These are phyloP conservation scores for Silybum marianum DNA, from an alignment of 129 eudicot species.

Conservation along the genomic window DNA sequence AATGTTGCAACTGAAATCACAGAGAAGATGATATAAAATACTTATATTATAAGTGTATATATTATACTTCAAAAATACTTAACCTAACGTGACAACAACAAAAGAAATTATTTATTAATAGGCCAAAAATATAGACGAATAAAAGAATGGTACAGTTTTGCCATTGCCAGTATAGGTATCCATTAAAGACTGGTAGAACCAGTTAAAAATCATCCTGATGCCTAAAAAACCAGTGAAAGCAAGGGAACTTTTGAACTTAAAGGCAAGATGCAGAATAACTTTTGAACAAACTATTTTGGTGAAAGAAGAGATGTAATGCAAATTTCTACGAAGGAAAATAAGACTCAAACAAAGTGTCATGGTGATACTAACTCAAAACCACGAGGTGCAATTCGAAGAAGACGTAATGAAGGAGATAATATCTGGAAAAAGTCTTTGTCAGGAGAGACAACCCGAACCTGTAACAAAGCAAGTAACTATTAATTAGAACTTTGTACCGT, in stretches of 20 bases:
- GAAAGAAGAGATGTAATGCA: neutral
- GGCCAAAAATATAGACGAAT: neutral
- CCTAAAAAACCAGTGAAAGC: neutral
- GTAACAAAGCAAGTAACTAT: conserved; percentile 26
- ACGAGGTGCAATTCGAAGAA: conserved; percentile 93
- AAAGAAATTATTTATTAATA: neutral
- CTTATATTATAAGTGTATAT: neutral
- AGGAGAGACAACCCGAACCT: conserved; percentile 99
- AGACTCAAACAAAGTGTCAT: neutral
- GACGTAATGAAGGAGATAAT: conserved; percentile 94
- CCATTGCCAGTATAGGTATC: neutral
- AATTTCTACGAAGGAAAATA: neutral
- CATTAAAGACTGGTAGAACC: neutral
- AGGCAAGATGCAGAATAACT: neutral
- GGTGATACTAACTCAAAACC: conserved; percentile 80
- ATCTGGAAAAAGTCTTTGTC: conserved; percentile 98
- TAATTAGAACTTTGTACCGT: neutral
- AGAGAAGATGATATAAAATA: neutral
- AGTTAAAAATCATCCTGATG: neutral
- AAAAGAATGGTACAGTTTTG: neutral
- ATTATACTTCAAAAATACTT: neutral
- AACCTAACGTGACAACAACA: neutral
- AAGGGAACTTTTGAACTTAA: neutral
- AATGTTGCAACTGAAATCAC: neutral
- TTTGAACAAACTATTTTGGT: neutral